A percentile compares a stretch with the other conserved stretches of the same genome.
These are phyloP conservation scores for Glebionis coronaria DNA, from an alignment of 129 eudicot genomes.

Conservation along the genomic window DNA sequence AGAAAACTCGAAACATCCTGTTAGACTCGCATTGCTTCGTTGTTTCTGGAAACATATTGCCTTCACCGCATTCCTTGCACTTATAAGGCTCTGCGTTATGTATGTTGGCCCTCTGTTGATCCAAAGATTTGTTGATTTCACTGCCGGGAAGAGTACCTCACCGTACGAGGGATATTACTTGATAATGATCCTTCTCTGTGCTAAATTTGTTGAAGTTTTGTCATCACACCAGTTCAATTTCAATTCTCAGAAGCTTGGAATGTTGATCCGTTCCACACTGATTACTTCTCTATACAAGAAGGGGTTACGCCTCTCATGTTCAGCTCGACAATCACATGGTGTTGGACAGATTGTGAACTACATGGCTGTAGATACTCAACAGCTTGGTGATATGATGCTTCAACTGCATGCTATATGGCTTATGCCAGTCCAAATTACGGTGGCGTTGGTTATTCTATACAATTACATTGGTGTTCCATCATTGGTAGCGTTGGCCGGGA, in stretches of 20 bases:
- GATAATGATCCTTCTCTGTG: constrained; percentile 53
- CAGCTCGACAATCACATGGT: constrained; percentile 85
- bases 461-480: constrained; percentile 48
- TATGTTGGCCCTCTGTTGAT: constrained; percentile 82
- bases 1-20: constrained; percentile 75
- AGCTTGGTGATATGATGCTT: constrained; percentile 92
- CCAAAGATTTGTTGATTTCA: constrained; percentile 69
- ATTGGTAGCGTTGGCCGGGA: constrained; percentile 48
- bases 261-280: constrained; percentile 71
- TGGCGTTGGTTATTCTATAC: constrained; percentile 61
- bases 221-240: constrained; percentile 83
- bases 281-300: constrained; percentile 76
- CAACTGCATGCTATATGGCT: constrained; percentile 80
- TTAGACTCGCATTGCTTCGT: constrained; percentile 55
- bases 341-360: constrained; percentile 93
- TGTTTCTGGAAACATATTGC: constrained; percentile 76
- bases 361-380: constrained; percentile 98
- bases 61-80: constrained; percentile 64
- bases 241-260: constrained; percentile 73
- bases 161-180: constrained; percentile 82
- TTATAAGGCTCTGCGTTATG: constrained; percentile 66
- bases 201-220: constrained; percentile 72
- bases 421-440: constrained; percentile 67
- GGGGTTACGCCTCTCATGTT: constrained; percentile 74
- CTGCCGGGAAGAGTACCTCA: constrained; percentile 57